Conservation (phyloP, 345 rosid genomes). For the Melaleuca quinquenervia region DNA sequence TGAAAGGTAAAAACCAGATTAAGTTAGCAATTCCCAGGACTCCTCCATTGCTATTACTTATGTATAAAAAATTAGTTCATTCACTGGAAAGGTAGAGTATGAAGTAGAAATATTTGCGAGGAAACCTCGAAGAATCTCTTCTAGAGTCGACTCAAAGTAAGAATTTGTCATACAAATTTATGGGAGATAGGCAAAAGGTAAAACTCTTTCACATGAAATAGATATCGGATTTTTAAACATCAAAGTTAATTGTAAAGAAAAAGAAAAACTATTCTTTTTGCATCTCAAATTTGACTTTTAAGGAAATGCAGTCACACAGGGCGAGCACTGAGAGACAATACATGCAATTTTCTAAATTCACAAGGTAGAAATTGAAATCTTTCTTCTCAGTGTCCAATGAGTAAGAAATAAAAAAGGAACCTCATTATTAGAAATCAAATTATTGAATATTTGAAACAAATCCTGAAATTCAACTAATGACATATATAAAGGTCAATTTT, state of each 20-base stretch:
- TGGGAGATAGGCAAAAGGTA: background rate
- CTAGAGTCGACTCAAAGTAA: background rate
- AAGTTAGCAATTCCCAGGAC: background rate
- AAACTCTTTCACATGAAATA: background rate
- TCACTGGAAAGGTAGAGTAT: background rate
- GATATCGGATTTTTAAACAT: background rate
- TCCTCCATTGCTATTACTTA: background rate
- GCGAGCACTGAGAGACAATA: background rate
- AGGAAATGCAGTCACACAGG: background rate
- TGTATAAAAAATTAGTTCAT: background rate
- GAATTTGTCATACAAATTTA: background rate
- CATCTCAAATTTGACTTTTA: background rate
- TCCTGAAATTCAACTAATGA: no score
- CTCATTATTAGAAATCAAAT: no score
- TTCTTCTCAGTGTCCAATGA: background rate
- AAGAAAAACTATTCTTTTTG: background rate
- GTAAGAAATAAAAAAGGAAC: no score
- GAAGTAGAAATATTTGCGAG: background rate
- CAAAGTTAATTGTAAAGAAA: background rate
- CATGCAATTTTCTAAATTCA: background rate
- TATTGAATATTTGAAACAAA: no score
- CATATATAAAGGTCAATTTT: background rate
- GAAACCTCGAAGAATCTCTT: background rate
- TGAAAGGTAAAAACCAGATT: background rate
- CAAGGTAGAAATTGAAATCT: background rate